These are phyloP conservation scores for Citrullus mucosospermus DNA, from an alignment of 306 rosid species.

Conservation along the genomic window DNA sequence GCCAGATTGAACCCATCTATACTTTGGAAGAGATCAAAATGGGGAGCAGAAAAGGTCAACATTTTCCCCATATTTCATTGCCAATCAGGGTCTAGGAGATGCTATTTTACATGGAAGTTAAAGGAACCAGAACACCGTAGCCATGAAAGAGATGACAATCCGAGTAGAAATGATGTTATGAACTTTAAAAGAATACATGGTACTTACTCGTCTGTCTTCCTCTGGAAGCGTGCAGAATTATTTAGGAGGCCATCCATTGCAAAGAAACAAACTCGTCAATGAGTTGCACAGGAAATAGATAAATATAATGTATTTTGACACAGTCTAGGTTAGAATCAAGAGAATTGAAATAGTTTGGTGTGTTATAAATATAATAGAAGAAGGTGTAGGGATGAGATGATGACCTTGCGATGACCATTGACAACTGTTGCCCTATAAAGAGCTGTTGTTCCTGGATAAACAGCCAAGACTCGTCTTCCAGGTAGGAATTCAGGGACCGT, in stretches of 20 bases:
- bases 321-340: neutral
- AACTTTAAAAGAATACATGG: neutral
- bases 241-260: conserved; percentile 24
- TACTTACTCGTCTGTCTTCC: conserved; percentile 96
- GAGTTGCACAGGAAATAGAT: neutral
- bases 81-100: neutral
- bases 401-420: conserved; percentile 80
- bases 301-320: neutral
- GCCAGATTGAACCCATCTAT: neutral
- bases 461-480: conserved; percentile 87
- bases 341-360: neutral
- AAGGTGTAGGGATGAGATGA: conserved; percentile 11
- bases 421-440: conserved; percentile 97
- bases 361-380: neutral
- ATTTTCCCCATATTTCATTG: neutral
- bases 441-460: conserved; percentile 97
- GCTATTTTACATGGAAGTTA: neutral
- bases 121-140: neutral
- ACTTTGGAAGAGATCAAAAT: neutral
- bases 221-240: conserved; percentile 37
- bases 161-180: neutral
- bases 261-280: conserved; percentile 28
- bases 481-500: conserved; percentile 54
- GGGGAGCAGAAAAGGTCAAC: neutral
- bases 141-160: neutral